Evolutionary conservation across 768 basidiomycete species (phyloP).

Genomic region (Termitomyces sp.): DNA sequence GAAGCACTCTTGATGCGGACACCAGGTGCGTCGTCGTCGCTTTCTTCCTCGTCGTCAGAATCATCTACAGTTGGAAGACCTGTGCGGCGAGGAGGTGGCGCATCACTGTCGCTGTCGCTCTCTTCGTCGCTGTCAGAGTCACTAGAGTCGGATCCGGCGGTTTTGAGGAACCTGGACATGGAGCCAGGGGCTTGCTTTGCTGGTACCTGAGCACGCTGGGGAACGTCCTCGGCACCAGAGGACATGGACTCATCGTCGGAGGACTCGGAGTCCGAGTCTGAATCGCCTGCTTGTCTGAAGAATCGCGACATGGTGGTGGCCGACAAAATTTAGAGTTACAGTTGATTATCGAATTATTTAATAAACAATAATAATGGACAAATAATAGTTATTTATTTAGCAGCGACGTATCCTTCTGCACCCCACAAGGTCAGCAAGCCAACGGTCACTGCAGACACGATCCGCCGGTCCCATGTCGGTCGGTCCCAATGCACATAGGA

Average conservation of each 20-base stretch:
- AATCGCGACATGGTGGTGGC: slow-evolving; percentile 70
- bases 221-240: slow-evolving; percentile 65
- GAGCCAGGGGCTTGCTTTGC: slow-evolving; percentile 41
- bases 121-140: slow-evolving; percentile 56
- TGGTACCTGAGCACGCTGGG: slow-evolving; percentile 39
- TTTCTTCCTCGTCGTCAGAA: slow-evolving; percentile 33
- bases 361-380: neutral
- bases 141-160: slow-evolving; percentile 57
- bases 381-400: slow-evolving; percentile 4
- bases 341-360: slow-evolving; percentile 2
- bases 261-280: slow-evolving; percentile 69
- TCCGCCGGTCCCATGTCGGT: slow-evolving; percentile 60
- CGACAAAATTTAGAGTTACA: slow-evolving; percentile 16
- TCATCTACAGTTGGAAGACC: slow-evolving; percentile 33
- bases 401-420: slow-evolving; percentile 59
- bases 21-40: slow-evolving; percentile 68
- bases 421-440: slow-evolving; percentile 60
- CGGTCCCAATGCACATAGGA: slow-evolving; percentile 64
- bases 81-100: slow-evolving; percentile 24
- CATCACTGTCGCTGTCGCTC: slow-evolving; percentile 53
- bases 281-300: slow-evolving; percentile 83
- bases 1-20: slow-evolving; percentile 84
- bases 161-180: slow-evolving; percentile 79
- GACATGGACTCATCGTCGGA: slow-evolving; percentile 80
- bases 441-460: slow-evolving; percentile 53